phyloP scores from a whole-genome alignment of 768 basidiomycete species.

The Lyophyllum decastes region DNA sequence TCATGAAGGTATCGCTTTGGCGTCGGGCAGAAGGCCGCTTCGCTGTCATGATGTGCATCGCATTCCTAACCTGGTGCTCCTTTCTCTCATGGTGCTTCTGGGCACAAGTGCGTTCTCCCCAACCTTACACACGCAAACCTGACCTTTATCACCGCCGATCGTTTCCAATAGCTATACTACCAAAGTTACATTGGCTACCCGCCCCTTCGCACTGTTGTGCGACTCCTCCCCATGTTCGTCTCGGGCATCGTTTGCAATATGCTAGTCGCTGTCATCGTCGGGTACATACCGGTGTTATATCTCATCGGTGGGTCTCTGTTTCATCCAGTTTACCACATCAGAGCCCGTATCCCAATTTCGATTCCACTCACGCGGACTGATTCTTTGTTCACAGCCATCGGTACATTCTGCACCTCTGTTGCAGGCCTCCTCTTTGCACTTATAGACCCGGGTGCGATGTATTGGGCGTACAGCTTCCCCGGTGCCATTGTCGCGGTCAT shows the following conservation, averaged over 20 bases:
- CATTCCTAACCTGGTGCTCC: constrained; percentile 58
- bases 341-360: background rate
- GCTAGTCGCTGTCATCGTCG: constrained; percentile 60
- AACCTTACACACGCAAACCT: constrained; percentile 19
- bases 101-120: constrained; percentile 19
- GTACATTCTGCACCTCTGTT: constrained; percentile 56
- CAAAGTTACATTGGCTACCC: constrained; percentile 59
- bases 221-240: constrained; percentile 72
- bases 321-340: background rate
- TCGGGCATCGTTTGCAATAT: constrained; percentile 66
- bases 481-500: constrained; percentile 64
- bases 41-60: constrained; percentile 55
- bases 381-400: constrained; percentile 29
- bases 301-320: constrained; percentile 50
- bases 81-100: constrained; percentile 53
- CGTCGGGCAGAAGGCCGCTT: constrained; percentile 55
- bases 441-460: constrained; percentile 55
- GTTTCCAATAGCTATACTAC: constrained; percentile 58
- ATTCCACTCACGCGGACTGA: background rate
- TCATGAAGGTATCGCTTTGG: constrained; percentile 67
- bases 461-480: constrained; percentile 80
- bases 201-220: constrained; percentile 63
- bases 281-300: constrained; percentile 53
- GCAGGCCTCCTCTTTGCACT: constrained; percentile 71
- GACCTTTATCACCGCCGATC: constrained; percentile 23